Percentiles rank a stretch among this genome's conserved stretches.
These are phyloP conservation scores for Leishmania gerbilli DNA, from an alignment of 208 protist genomes.

Conservation along the genomic window DNA sequence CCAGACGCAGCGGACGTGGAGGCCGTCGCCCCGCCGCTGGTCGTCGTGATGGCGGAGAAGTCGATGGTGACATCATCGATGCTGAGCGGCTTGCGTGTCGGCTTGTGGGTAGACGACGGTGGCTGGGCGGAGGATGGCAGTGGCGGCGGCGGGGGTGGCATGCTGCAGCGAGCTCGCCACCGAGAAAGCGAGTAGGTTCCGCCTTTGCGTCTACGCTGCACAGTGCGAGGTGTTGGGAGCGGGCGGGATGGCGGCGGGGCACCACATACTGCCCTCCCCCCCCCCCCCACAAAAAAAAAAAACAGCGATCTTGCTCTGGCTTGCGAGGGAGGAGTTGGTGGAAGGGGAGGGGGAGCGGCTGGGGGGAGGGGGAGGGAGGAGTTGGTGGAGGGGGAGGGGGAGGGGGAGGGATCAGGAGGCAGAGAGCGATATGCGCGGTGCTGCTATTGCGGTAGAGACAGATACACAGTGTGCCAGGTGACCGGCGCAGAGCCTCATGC, in stretches of 20 bases:
- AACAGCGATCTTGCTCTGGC: background rate
- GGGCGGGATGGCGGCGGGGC: background rate
- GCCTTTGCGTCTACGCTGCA: background rate
- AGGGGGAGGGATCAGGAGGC: background rate
- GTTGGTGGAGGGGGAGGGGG: background rate
- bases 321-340: background rate
- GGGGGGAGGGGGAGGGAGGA: background rate
- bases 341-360: background rate
- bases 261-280: background rate
- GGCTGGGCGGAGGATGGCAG: background rate
- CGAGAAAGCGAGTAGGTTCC: background rate
- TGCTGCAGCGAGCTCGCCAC: background rate
- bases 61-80: constrained; percentile 78
- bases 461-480: background rate
- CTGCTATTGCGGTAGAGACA: background rate
- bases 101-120: background rate
- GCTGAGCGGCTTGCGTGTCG: constrained; percentile 33
- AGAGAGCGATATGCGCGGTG: background rate
- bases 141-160: background rate
- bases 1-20: constrained; percentile 6
- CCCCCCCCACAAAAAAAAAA: background rate
- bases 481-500: background rate
- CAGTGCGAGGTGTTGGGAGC: background rate
- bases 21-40: background rate
- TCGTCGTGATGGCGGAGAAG: constrained; percentile 48